phyloP scores from a whole-genome alignment of 306 rosid species.

The Carpinus viminea region DNA sequence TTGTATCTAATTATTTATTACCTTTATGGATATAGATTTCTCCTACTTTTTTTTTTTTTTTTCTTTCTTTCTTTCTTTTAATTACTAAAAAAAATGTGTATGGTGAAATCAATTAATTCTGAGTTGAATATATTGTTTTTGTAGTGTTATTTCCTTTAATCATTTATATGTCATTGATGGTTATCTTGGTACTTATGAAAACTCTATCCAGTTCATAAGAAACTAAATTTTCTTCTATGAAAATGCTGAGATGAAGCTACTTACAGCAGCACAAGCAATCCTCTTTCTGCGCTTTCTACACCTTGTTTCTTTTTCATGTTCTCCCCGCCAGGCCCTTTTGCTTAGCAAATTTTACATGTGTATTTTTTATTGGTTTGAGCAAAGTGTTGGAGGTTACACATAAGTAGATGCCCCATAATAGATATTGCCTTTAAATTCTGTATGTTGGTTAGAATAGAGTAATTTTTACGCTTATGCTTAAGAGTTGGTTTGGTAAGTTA shows the following conservation, averaged over 20 bases:
- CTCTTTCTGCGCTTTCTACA: not conserved
- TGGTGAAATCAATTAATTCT: too few species aligned
- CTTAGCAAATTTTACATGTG: not conserved
- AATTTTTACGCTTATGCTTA: not conserved
- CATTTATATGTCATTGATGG: too few species aligned
- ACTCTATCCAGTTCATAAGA: too few species aligned
- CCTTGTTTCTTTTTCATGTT: too few species aligned
- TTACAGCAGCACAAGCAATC: not conserved
- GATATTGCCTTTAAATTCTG: too few species aligned
- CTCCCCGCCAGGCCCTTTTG: not conserved
- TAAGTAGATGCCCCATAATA: not conserved
- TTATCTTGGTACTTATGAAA: too few species aligned
- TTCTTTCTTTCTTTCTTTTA: too few species aligned
- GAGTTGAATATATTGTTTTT: not conserved
- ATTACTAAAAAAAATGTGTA: not conserved
- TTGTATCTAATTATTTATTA: not conserved
- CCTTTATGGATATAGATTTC: not conserved
- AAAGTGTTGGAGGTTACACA: too few species aligned
- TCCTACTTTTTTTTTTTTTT: too few species aligned
- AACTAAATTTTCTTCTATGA: not conserved
- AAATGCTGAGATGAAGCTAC: not conserved
- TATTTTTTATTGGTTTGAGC: too few species aligned
- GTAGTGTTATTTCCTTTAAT: not conserved
- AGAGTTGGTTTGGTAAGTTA: not conserved
- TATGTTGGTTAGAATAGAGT: too few species aligned